Conservation (phyloP, 306 rosid genomes). For the Luffa aegyptiaca region DNA sequence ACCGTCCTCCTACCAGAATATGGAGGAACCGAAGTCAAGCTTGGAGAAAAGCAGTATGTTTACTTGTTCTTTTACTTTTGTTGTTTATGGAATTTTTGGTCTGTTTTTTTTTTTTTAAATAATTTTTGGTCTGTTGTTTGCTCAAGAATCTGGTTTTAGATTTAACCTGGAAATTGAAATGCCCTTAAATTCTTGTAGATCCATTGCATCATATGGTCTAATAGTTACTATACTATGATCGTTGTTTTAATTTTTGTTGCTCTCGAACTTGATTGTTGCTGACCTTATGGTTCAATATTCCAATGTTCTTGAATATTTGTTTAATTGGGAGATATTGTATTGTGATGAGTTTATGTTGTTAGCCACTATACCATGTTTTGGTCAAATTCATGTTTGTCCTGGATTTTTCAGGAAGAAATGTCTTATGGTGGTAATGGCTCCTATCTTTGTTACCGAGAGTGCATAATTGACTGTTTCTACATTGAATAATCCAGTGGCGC, state of each 20-base stretch:
- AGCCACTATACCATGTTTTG: not conserved
- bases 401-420: not conserved
- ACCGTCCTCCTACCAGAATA: conserved; percentile 68
- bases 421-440: not conserved
- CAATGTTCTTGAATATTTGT: not conserved
- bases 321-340: not conserved
- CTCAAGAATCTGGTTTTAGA: conserved; percentile 3
- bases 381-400: not conserved
- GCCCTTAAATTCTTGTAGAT: not conserved
- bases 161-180: not conserved
- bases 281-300: not conserved
- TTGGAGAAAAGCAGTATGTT: conserved; percentile 56
- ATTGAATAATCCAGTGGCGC: not conserved
- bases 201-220: not conserved
- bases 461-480: not conserved
- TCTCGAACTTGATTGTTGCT: not conserved
- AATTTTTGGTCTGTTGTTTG: not conserved
- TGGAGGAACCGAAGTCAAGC: conserved; percentile 71
- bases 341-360: not conserved
- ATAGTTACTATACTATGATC: not conserved
- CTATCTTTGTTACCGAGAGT: not conserved
- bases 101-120: not conserved
- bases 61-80: not conserved
- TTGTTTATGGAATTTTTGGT: not conserved
- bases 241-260: not conserved